Percentiles rank a stretch among this genome's conserved stretches.
Conservation (phyloP, 345 rosid species). For the Raphanus sativus region DNA sequence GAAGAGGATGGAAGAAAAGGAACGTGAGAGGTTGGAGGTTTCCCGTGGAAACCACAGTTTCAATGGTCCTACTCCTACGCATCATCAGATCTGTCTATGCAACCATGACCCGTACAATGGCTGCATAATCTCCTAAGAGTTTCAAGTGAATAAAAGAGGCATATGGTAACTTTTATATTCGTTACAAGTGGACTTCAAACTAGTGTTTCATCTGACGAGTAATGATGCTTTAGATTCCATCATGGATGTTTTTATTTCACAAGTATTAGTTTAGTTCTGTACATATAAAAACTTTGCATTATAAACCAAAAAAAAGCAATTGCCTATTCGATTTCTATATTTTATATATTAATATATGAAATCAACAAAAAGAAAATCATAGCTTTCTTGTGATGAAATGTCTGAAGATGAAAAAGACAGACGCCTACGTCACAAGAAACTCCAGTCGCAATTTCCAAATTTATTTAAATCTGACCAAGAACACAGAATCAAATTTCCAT, state of each 20-base stretch:
- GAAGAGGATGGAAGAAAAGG: constrained; percentile 45
- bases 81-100: not conserved
- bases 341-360: not conserved
- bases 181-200: not conserved
- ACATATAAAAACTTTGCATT: not conserved
- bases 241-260: not conserved
- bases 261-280: not conserved
- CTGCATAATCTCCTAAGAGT: constrained; percentile 2
- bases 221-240: not conserved
- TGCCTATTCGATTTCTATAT: not conserved
- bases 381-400: not conserved
- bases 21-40: not conserved
- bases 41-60: not conserved
- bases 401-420: constrained; percentile 26
- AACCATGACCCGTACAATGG: not conserved
- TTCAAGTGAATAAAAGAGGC: not conserved
- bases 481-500: not conserved
- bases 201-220: not conserved
- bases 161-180: not conserved
- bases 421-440: constrained; percentile 2
- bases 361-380: not conserved
- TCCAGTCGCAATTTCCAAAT: not conserved
- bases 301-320: not conserved
- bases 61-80: not conserved
- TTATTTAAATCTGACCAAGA: constrained; percentile 6